Evolutionary conservation across 345 rosid genomes (phyloP), one percentile per base, ranked within the genome.

Genomic region (Combretum micranthum): DNA sequence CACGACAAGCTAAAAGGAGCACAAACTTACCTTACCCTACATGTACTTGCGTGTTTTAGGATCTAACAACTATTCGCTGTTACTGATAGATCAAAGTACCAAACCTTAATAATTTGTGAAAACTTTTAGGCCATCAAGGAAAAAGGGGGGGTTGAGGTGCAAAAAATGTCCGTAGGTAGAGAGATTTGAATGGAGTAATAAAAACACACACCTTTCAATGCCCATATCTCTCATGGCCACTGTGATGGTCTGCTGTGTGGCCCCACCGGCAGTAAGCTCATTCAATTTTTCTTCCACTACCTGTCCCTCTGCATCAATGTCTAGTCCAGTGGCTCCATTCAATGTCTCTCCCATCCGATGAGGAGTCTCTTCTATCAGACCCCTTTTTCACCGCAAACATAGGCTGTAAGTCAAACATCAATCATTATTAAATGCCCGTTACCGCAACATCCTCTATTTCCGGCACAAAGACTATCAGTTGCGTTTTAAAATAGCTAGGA

Each of bases 281-380:
- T 66, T 66, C 57, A 86, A 20, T 54, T 73, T 78, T 21, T 80
- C 73, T 21, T 72, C 73, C 2, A 78, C 52, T 51, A 86, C 0
- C 52, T 77, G 67, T 63, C 56, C 72, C 70, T 90, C 90, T 13
- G 13, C 50, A 43, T 78, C 66, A 52, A 85, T 73, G 61, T 83
- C 86, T 50, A 87, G 64, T 23, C 81, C 80, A 7, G 59, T 5
- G 15, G 53, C 60, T 14, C 87, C 87, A 16, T 77, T 85, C 14
- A 78, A 69, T 13, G 90, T 71, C 64, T 82, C 75, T 9, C 90
- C 89, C 82, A 84, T 84, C 85, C 57, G 49, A 37, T 64, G 80
- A 42, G 17, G 65, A 12, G 13, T 60, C 56, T 66, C 70, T 26
- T 53, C 55, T 53, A 66, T 54, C 51, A 85, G 52, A 14, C 93